These are phyloP conservation scores for Pigoraptor vietnamica DNA, from an alignment of 78 protist genomes.

Conservation along the genomic window DNA sequence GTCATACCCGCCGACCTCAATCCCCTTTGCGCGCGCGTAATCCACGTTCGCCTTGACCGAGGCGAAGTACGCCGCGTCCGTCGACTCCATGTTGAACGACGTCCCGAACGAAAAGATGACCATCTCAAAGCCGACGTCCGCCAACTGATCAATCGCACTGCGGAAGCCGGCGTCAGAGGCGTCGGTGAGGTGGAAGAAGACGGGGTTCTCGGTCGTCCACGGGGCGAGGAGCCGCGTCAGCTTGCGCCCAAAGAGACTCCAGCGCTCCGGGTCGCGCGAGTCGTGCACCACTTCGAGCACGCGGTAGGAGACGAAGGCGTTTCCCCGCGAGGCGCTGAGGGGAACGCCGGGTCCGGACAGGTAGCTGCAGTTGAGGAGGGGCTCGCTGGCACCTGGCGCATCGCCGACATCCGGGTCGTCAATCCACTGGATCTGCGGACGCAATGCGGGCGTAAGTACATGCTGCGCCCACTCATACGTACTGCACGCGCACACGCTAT, in stretches of 20 bases:
- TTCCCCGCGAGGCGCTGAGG: not conserved
- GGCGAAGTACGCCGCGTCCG: not conserved
- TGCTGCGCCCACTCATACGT: too few relatives aligned
- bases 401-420: not conserved
- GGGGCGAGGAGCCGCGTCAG: not conserved
- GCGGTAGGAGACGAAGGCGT: not conserved
- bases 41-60: not conserved
- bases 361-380: not conserved
- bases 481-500: too few relatives aligned
- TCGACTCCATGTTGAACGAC: not conserved
- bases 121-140: slow-evolving; percentile 23
- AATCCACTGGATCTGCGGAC: not conserved
- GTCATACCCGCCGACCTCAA: slow-evolving; percentile 25
- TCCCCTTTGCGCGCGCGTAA: slow-evolving; percentile 14
- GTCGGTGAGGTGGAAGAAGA: not conserved
- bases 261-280: not conserved
- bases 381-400: not conserved
- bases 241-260: not conserved
- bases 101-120: slow-evolving; percentile 14
- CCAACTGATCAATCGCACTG: slow-evolving; percentile 1
- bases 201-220: not conserved
- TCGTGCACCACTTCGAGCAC: not conserved
- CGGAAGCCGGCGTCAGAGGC: not conserved
- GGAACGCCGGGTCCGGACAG: not conserved
- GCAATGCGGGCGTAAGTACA: not conserved